Evolutionary conservation across 345 rosid species (phyloP).

Genomic region (Draba incana): DNA sequence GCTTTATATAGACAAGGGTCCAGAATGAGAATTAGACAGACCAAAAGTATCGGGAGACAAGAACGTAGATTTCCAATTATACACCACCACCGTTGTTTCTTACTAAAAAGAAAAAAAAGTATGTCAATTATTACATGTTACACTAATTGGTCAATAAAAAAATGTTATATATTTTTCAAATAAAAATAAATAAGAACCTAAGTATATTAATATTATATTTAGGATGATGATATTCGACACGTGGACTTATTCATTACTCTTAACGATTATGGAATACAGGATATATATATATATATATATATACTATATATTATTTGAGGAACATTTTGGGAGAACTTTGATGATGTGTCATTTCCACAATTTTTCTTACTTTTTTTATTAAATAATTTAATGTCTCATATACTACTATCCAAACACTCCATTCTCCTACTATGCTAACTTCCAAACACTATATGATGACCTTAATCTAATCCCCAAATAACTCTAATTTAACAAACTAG

Average conservation of each 20-base stretch:
- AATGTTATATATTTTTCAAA: conserved; percentile 6
- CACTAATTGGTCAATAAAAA: conserved; percentile 8
- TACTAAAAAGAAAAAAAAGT: not conserved
- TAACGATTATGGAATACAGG: conserved; percentile 6
- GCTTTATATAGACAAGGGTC: conserved; percentile 35
- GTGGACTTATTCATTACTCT: conserved; percentile 27
- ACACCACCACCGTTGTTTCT: conserved; percentile 14
- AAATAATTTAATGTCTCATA: no score
- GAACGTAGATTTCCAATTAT: conserved; percentile 25
- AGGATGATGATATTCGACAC: conserved; percentile 13
- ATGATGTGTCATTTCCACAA: no score
- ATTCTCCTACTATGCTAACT: no score
- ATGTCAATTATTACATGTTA: conserved; percentile 14
- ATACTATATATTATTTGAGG: no score
- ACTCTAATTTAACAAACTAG: no score
- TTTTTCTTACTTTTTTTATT: no score
- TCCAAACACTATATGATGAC: no score
- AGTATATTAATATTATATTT: conserved; percentile 6
- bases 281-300: no score
- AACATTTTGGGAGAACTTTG: no score
- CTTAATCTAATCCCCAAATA: no score
- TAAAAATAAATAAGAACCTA: not conserved
- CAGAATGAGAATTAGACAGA: conserved; percentile 27
- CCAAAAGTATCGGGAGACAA: conserved; percentile 34
- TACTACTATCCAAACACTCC: no score